Percentiles rank a stretch among this genome's conserved stretches.
These are phyloP conservation scores for Suillus hirtellus DNA, from an alignment of 768 basidiomycete species.

Conservation along the genomic window DNA sequence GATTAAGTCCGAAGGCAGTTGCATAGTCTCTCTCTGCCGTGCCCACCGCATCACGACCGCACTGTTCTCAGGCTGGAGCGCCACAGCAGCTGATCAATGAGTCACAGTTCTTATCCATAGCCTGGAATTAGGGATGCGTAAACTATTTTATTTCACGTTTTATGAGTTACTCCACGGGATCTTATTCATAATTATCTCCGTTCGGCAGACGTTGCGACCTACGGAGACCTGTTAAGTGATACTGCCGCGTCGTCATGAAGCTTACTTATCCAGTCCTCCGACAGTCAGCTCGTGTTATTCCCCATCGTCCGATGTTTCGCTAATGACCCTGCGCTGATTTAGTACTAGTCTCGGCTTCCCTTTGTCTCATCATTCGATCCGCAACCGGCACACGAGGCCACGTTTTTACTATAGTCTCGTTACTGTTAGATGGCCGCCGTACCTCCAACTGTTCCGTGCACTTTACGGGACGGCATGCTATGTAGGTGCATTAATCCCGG, in stretches of 20 bases:
- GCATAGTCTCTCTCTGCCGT: not conserved
- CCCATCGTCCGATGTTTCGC: not conserved
- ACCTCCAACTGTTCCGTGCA: not conserved
- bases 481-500: not conserved
- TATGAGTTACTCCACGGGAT: not conserved
- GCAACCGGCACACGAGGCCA: slow-evolving; percentile 2
- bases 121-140: too few relatives aligned
- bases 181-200: not conserved
- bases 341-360: not conserved
- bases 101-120: not conserved
- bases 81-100: slow-evolving; percentile 7
- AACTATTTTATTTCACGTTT: not conserved
- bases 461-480: not conserved
- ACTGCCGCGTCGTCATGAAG: not conserved
- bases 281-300: not conserved
- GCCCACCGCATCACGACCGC: not conserved
- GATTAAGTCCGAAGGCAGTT: not conserved
- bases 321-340: not conserved
- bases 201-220: not conserved
- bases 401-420: not conserved
- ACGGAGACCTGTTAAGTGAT: not conserved
- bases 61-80: not conserved
- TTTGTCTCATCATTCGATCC: slow-evolving; percentile 2
- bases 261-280: not conserved
- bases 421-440: not conserved